Evolutionary conservation across 2,329 filamentous ascomycete species (phyloP), one percentile per base, ranked within the genome.

Genomic region (Pyrenophora teres): DNA sequence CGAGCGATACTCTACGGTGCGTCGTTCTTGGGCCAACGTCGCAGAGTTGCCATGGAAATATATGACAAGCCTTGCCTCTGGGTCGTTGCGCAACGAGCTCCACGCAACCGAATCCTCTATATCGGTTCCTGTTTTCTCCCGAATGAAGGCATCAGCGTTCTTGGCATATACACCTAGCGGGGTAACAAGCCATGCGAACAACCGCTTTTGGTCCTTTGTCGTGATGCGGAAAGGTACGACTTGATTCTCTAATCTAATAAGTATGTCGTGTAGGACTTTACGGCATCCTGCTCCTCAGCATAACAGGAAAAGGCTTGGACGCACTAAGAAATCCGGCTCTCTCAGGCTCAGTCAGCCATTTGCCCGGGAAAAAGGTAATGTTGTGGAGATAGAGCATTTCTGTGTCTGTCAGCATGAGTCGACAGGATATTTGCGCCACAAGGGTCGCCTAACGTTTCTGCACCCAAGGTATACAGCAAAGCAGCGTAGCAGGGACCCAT

Each of bases 111-210:
- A 80, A 12, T 77, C 58, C 16, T 77, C 78, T 43, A 83, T 75
- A 55, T 79, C 46, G 7, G 54, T 46, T 4, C 47, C 52, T 15
- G 59, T 44, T 10, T 57, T 54, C 10, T 77, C 76, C 8, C 80
- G 74, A 61, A 93, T 86, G 9, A 95, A 78, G 2, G 75, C 74
- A 12, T 80, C 74, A 60, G 91, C 86, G 62, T 95, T 81, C 57
- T 85, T 80, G 6, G 84, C 79, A 69, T 95, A 96, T 0, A 90
- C 76, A 25, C 87, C 85, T 4, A 95, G 75, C 0, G 93, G 93
- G 40, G 96, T 77, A 44, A 97, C 81, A 65, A 96, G 92, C 93
- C 93, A 97, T n/a, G 89, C 88, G 69, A 94, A 95, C 6, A 97
- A 77, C 1, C 79, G 84, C 71, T 92, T 86, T 36, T 86, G 85